Percentiles rank a stretch among this genome's conserved stretches.
These are phyloP conservation scores for Pseudogymnoascus sp. DNA, from an alignment of 2,329 filamentous ascomycete genomes.

Conservation along the genomic window DNA sequence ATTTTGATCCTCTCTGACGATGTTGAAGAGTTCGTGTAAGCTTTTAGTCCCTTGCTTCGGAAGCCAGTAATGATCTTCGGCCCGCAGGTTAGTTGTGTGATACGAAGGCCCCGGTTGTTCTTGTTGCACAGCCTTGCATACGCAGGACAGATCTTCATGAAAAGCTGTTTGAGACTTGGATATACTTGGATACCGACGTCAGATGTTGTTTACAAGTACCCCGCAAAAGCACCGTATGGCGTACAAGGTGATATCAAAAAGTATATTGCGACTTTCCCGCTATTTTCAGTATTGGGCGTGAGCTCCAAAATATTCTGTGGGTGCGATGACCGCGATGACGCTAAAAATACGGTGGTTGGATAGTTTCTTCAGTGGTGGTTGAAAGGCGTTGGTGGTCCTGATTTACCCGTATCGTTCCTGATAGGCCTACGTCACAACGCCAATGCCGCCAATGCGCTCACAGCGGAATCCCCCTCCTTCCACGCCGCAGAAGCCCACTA, in stretches of 20 bases:
- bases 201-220: neutral
- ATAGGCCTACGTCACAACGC: constrained; percentile 2
- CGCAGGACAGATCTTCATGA: neutral
- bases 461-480: neutral
- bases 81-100: neutral
- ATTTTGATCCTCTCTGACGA: neutral
- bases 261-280: neutral
- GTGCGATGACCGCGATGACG: neutral
- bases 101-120: neutral
- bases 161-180: neutral
- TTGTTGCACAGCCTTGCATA: neutral
- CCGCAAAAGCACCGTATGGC: neutral
- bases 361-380: neutral
- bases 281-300: neutral
- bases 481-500: neutral
- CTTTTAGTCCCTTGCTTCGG: constrained; percentile 3
- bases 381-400: neutral
- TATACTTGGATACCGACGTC: neutral
- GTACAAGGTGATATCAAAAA: neutral
- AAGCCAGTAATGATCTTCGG: constrained; percentile 2
- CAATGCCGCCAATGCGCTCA: neutral
- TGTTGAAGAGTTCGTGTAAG: neutral
- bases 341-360: neutral
- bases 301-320: constrained; percentile 2
- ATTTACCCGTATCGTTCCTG: constrained; percentile 1